Percentiles rank a stretch among this genome's conserved stretches.
Conservation (phyloP, 2,329 filamentous ascomycete species). For the Albophoma yamanashiensis region DNA sequence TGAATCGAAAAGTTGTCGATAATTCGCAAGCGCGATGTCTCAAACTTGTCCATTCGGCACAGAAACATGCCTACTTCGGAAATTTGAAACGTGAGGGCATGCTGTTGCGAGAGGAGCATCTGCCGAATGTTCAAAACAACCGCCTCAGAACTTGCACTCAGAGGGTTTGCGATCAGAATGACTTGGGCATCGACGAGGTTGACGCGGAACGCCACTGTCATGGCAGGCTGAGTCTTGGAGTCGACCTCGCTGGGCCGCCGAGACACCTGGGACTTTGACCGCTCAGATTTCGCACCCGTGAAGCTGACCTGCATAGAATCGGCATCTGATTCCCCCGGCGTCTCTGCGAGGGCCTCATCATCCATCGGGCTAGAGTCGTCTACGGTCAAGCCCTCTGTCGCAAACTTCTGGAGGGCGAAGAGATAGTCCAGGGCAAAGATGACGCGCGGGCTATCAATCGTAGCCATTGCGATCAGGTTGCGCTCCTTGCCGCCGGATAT, state of each 20-base stretch:
- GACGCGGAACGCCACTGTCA: slow-evolving; percentile 77
- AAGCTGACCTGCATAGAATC: slow-evolving; percentile 43
- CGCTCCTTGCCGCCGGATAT: slow-evolving; percentile 78
- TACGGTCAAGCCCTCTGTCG: slow-evolving; percentile 55
- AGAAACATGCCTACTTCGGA: slow-evolving; percentile 96
- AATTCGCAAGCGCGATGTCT: slow-evolving; percentile 80
- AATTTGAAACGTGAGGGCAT: slow-evolving; percentile 86
- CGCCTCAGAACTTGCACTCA: slow-evolving; percentile 82
- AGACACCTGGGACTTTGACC: slow-evolving; percentile 15
- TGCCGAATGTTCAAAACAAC: slow-evolving; percentile 94
- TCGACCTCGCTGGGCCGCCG: slow-evolving; percentile 10
- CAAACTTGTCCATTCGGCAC: slow-evolving; percentile 96
- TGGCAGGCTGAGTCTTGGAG: slow-evolving; percentile 25
- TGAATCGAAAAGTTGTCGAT: slow-evolving; percentile 94
- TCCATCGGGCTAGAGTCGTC: slow-evolving; percentile 46
- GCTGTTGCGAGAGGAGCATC: slow-evolving; percentile 83
- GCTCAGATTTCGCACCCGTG: slow-evolving; percentile 24
- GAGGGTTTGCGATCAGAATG: slow-evolving; percentile 89
- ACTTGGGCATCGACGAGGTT: slow-evolving; percentile 95
- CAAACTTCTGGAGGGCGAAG: slow-evolving; percentile 77
- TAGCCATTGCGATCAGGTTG: slow-evolving; percentile 81
- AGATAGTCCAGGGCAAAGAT: slow-evolving; percentile 96
- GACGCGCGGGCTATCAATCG: slow-evolving; percentile 85
- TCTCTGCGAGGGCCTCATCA: slow-evolving; percentile 43
- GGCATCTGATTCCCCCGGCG: slow-evolving; percentile 46